Evolutionary conservation across 306 rosid species (phyloP), one percentile per base, ranked within the genome.

Genomic region (Cucurbita moschata): DNA sequence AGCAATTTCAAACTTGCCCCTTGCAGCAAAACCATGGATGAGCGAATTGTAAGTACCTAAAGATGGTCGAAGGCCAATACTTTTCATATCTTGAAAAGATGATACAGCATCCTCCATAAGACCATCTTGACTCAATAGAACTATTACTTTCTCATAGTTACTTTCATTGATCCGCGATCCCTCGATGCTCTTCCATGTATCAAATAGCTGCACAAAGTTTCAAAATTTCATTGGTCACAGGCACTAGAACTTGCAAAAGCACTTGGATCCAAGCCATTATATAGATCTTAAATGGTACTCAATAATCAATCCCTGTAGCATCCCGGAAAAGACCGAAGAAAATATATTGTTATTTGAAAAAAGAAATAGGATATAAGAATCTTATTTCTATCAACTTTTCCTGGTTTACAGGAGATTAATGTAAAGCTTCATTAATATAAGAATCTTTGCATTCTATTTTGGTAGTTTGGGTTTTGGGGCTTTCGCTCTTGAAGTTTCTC

Each of bases 161-260:
- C 82, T 61, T 51, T 87, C 92, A 75, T 76, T 84, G 75, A 82
- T 81, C 78, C 87, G 76, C 0, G 86, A 87, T 74, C 74, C 50
- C 79, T 88, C 89, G 35, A 88, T 81, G 77, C 71, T 82, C 86
- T 77, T 90, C 95, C 96, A 90, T 82, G 61, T 54, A 77, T 84
- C 85, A 79, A 88, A 88, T 21, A 88, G 79, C 95, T 90, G 84
- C 42, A 80, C 74, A 79, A 26, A 84, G 8, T 26, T 71, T 52
- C 71, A 50, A 80, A 73, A 53, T 71, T 74, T 71, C 74, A 57
- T 71, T 16, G 49, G 44, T 58, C 57, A 65, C 46, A 55, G 37
- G 52, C 40, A 72, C 62, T 16, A 73, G 12, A 42, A 64, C 63
- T 16, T 3, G 11, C n/a, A 69, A 73, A 53, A 15, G 19, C 1